A percentile compares a stretch with the other conserved stretches of the same genome.
phyloP scores from a whole-genome alignment of 1,139 yeast genomes.

The Debaryomycetaceae sp. region DNA sequence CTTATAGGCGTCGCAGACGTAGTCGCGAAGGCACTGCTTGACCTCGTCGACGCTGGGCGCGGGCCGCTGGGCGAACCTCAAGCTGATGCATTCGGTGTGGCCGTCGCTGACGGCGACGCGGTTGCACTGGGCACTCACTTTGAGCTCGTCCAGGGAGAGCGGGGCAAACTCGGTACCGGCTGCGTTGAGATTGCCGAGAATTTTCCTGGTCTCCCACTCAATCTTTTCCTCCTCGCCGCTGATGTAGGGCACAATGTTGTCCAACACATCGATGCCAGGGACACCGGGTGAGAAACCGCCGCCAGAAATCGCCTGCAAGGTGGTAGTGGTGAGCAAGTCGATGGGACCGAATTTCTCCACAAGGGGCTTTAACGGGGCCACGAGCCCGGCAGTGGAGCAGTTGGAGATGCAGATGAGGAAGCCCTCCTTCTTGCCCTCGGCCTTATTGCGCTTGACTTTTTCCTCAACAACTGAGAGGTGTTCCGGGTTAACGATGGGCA shows the following conservation, averaged over 20 bases:
- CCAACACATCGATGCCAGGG: slow-evolving; percentile 89
- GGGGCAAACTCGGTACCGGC: slow-evolving; percentile 58
- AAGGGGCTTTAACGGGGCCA: slow-evolving; percentile 92
- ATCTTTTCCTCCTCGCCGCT: slow-evolving; percentile 98
- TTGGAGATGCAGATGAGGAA: slow-evolving; percentile 91
- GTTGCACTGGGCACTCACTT: slow-evolving; percentile 93
- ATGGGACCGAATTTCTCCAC: slow-evolving; percentile 87
- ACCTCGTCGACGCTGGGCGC: slow-evolving; percentile 82
- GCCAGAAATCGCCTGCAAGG: slow-evolving; percentile 96
- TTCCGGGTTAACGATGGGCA: slow-evolving; percentile 94
- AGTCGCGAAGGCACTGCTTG: slow-evolving; percentile 64
- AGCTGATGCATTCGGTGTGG: slow-evolving; percentile 91
- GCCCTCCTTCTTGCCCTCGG: slow-evolving; percentile 62
- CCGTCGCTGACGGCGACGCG: slow-evolving; percentile 98
- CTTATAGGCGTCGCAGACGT: slow-evolving; percentile 77
- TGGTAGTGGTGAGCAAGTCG: slow-evolving; percentile 80
- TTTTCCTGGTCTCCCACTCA: slow-evolving; percentile 97
- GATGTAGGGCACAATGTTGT: slow-evolving; percentile 90
- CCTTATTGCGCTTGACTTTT: slow-evolving; percentile 50
- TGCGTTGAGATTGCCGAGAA: slow-evolving; percentile 60
- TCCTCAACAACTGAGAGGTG: slow-evolving; percentile 75
- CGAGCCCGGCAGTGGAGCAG: slow-evolving; percentile 97
- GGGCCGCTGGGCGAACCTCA: slow-evolving; percentile 76
- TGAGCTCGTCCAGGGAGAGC: slow-evolving; percentile 65
- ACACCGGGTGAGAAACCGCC: slow-evolving; percentile 99